These are phyloP conservation scores for Magnaporthiopsis incrustans DNA, from an alignment of 2,329 filamentous ascomycete genomes.

Conservation along the genomic window DNA sequence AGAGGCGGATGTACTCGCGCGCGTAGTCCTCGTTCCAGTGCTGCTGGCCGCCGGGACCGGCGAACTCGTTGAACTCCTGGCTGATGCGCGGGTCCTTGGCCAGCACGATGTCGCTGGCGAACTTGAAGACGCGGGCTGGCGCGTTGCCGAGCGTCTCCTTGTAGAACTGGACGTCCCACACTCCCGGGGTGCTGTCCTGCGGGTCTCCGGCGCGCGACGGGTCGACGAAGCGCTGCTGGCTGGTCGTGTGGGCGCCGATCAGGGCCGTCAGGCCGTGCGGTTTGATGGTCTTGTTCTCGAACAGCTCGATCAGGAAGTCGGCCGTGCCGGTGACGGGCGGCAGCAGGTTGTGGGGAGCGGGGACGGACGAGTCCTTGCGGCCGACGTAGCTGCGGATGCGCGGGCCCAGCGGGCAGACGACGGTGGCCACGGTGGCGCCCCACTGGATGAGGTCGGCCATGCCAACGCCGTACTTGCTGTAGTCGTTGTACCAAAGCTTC, in stretches of 20 bases:
- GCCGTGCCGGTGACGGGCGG: slow-evolving; percentile 32
- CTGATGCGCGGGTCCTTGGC: slow-evolving; percentile 29
- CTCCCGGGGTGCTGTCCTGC: slow-evolving; percentile 38
- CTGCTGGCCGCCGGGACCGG: slow-evolving; percentile 22
- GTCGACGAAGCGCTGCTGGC: slow-evolving; percentile 38
- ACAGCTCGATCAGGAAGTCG: slow-evolving; percentile 35
- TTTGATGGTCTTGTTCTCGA: slow-evolving; percentile 41
- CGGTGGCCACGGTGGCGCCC: slow-evolving; percentile 36
- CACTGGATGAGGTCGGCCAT: slow-evolving; percentile 49
- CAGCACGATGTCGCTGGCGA: slow-evolving; percentile 33
- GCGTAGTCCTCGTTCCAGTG: slow-evolving; percentile 41
- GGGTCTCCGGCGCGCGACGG: slow-evolving; percentile 25
- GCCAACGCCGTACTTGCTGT: slow-evolving; percentile 28
- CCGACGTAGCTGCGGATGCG: slow-evolving; percentile 41
- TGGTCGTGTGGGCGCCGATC: slow-evolving; percentile 43
- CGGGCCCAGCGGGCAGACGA: slow-evolving; percentile 44
- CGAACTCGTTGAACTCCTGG: slow-evolving; percentile 30
- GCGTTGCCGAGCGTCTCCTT: slow-evolving; percentile 27
- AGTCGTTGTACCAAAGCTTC: slow-evolving; percentile 28
- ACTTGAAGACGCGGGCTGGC: slow-evolving; percentile 25
- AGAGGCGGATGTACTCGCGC: slow-evolving; percentile 44
- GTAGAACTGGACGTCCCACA: slow-evolving; percentile 45
- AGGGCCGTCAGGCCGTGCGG: slow-evolving; percentile 43
- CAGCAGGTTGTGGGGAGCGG: slow-evolving; percentile 34
- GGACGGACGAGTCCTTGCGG: slow-evolving; percentile 31